A percentile compares a stretch with the other conserved stretches of the same genome.
These are phyloP conservation scores for Grosmannia penicillata DNA, from an alignment of 2,329 filamentous ascomycete genomes.

Conservation along the genomic window DNA sequence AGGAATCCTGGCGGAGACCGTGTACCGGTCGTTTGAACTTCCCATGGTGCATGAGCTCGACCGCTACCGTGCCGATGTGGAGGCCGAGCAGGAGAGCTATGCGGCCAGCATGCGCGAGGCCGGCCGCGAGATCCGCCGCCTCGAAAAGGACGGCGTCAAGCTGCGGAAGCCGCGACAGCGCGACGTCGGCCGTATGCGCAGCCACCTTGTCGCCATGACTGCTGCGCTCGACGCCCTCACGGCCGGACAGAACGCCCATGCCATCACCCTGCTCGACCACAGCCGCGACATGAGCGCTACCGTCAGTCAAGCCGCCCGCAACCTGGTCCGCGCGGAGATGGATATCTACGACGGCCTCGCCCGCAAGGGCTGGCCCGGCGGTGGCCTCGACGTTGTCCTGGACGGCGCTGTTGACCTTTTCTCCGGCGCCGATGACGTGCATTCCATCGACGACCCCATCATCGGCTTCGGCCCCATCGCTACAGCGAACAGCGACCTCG, in stretches of 20 bases:
- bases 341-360: slow-evolving; percentile 55
- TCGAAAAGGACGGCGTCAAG: slow-evolving; percentile 51
- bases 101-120: slow-evolving; percentile 37
- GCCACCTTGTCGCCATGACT: slow-evolving; percentile 49
- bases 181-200: slow-evolving; percentile 46
- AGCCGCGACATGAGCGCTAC: slow-evolving; percentile 48
- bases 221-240: slow-evolving; percentile 48
- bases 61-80: slow-evolving; percentile 46
- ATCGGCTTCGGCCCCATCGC: slow-evolving; percentile 7
- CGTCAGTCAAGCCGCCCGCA: slow-evolving; percentile 50
- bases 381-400: slow-evolving; percentile 49
- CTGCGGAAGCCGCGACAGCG: slow-evolving; percentile 39
- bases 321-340: slow-evolving; percentile 51
- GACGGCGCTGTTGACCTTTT: slow-evolving; percentile 46
- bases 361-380: slow-evolving; percentile 52
- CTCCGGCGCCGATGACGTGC: slow-evolving; percentile 6
- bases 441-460: background rate
- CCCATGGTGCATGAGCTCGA: slow-evolving; percentile 56
- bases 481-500: slow-evolving; percentile 12
- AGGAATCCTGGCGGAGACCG: slow-evolving; percentile 53
- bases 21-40: slow-evolving; percentile 54
- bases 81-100: slow-evolving; percentile 50
- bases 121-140: slow-evolving; percentile 43
- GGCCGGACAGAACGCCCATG: slow-evolving; percentile 42
- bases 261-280: slow-evolving; percentile 43